Conservation (phyloP, 208 protist genomes). For the Trypanosoma vivax region DNA sequence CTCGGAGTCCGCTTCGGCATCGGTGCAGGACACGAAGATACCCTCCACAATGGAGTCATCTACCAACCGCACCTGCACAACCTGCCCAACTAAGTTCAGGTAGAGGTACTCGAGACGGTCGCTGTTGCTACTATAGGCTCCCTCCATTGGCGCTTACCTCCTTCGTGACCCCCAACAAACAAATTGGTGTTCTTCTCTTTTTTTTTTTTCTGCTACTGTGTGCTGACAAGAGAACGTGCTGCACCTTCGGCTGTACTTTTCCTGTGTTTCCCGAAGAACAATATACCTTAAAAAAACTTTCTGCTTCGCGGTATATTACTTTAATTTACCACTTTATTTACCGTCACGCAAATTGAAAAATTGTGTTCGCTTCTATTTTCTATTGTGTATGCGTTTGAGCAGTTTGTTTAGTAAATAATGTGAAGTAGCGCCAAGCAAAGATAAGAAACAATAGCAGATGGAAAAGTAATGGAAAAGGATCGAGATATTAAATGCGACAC, state of each 20-base stretch:
- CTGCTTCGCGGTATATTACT: too few relatives aligned
- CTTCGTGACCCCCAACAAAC: background rate
- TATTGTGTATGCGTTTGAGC: too few relatives aligned
- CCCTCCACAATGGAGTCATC: constrained; percentile 73
- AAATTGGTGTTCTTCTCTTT: constrained; percentile 1
- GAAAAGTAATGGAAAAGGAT: background rate
- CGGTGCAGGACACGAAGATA: constrained; percentile 77
- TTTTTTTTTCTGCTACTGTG: background rate
- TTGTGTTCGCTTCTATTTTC: too few relatives aligned
- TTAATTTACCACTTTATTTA: too few relatives aligned
- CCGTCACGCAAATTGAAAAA: too few relatives aligned
- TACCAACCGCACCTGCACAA: constrained; percentile 67
- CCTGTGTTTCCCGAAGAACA: background rate
- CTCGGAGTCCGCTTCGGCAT: constrained; percentile 46
- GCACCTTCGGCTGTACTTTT: background rate
- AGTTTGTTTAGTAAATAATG: too few relatives aligned
- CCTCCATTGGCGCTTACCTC: constrained; percentile 9
- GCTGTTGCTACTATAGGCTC: constrained; percentile 55
- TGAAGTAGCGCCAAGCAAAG: too few relatives aligned
- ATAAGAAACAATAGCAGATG: constrained; percentile 6
- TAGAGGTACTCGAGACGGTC: constrained; percentile 85
- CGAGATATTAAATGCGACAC: too few relatives aligned
- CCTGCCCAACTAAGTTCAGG: constrained; percentile 83
- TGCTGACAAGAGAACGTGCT: background rate
- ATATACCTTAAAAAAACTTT: too few relatives aligned